phyloP scores from a whole-genome alignment of 1,284 basidiomycete genomes.

The Albatrellus sp. region DNA sequence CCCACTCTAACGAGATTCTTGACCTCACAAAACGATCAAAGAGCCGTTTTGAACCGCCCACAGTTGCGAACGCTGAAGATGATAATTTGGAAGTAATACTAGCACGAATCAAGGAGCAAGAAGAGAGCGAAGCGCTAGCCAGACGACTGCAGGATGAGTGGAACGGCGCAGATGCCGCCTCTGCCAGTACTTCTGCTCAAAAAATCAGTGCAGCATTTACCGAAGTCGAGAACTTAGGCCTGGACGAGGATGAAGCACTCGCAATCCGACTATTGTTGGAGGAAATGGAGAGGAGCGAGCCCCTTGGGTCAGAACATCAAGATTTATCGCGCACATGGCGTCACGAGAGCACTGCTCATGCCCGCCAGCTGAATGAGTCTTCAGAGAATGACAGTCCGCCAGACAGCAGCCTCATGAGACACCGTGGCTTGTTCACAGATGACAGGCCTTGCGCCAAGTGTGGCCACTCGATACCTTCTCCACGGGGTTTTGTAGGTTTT shows the following conservation, averaged over 20 bases:
- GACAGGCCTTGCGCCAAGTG: conserved; percentile 26
- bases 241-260: conserved; percentile 23
- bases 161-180: conserved; percentile 7
- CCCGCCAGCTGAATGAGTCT: neutral
- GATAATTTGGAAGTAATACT: conserved; percentile 28
- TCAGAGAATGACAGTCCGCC: conserved; percentile 13
- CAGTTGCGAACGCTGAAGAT: conserved; percentile 16
- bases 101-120: conserved; percentile 27
- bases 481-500: conserved; percentile 25
- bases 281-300: conserved; percentile 13
- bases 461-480: conserved; percentile 19
- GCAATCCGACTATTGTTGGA: conserved; percentile 24
- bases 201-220: neutral
- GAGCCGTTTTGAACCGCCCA: neutral
- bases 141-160: conserved; percentile 21
- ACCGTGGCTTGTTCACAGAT: conserved; percentile 21
- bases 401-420: conserved; percentile 18
- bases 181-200: neutral
- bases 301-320: neutral
- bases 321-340: neutral
- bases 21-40: too few relatives aligned
- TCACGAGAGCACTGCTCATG: neutral
- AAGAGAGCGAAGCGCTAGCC: conserved; percentile 30
- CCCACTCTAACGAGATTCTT: too few relatives aligned
- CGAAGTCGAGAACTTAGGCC: neutral